Conservation (phyloP, 1,139 yeast species). For the Dujonia santamariae region DNA sequence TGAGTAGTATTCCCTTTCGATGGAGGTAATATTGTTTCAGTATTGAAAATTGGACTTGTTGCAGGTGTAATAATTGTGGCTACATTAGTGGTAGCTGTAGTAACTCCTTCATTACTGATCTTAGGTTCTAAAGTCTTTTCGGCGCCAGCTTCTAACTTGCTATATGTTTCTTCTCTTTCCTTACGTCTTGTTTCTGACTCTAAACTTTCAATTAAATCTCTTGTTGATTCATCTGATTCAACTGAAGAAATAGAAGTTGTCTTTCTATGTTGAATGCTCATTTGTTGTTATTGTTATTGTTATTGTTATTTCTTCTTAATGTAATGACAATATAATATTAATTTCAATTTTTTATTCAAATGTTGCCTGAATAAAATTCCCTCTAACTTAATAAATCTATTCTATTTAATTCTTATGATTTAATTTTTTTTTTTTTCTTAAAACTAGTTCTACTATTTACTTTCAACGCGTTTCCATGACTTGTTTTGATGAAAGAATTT, state of each 20-base stretch:
- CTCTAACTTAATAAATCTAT: too few species aligned
- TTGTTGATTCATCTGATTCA: constrained; percentile 29
- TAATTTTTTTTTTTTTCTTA: too few species aligned
- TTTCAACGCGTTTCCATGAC: too few species aligned
- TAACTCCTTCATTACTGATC: not conserved
- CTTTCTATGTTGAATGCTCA: constrained; percentile 5
- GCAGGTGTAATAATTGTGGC: constrained; percentile 3
- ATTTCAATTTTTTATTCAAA: too few species aligned
- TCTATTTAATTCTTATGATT: too few species aligned
- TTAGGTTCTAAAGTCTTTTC: constrained; percentile 4
- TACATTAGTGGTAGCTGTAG: constrained; percentile 2
- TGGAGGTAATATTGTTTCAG: not conserved
- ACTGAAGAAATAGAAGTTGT: constrained; percentile 26
- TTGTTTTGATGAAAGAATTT: too few species aligned
- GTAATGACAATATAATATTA: too few species aligned
- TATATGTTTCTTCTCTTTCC: not conserved
- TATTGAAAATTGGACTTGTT: not conserved
- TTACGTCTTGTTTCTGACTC: constrained; percentile 16
- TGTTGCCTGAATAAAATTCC: too few species aligned
- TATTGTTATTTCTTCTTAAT: too few species aligned
- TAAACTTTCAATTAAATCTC: constrained; percentile 27
- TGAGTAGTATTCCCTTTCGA: too few species aligned
- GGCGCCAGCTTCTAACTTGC: constrained; percentile 1
- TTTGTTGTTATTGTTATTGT: too few species aligned
- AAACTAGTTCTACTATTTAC: too few species aligned